These are phyloP conservation scores for Lepidopterella palustris DNA, from an alignment of 495 filamentous ascomycete genomes.

Conservation along the genomic window DNA sequence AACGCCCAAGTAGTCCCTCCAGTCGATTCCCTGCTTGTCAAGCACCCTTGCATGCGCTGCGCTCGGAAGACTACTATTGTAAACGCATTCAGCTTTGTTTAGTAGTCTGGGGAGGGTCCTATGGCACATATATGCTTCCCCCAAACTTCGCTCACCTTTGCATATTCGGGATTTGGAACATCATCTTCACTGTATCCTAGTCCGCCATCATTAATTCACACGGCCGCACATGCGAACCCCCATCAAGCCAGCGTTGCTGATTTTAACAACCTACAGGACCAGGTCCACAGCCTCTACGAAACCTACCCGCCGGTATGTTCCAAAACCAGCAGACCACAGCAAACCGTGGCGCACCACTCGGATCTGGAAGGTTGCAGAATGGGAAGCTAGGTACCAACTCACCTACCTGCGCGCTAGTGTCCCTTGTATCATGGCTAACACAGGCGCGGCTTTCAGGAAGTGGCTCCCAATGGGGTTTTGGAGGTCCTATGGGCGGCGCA, in stretches of 20 bases:
- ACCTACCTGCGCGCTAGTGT: not conserved
- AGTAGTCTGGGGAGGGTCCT: not conserved
- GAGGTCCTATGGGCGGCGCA: constrained; percentile 62
- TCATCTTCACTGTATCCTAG: not conserved
- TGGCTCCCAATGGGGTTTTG: constrained; percentile 26
- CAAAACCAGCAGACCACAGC: constrained; percentile 24
- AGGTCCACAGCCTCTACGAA: constrained; percentile 21
- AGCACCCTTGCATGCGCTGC: not conserved
- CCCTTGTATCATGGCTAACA: constrained; percentile 6
- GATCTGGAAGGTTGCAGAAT: constrained; percentile 26
- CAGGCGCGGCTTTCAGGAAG: constrained; percentile 5
- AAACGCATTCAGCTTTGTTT: not conserved
- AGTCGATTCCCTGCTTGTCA: not conserved
- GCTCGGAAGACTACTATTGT: not conserved
- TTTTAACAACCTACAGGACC: constrained; percentile 16
- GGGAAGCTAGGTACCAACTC: constrained; percentile 27
- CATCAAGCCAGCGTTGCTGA: not conserved
- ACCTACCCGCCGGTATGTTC: constrained; percentile 26
- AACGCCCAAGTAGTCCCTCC: constrained; percentile 5
- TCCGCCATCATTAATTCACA: not conserved
- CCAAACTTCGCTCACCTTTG: not conserved
- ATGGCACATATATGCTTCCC: not conserved
- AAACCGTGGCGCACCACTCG: constrained; percentile 21
- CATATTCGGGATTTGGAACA: not conserved
- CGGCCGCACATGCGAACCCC: not conserved